A percentile compares a stretch with the other conserved stretches of the same genome.
These are phyloP conservation scores for Trichoderma sp. DNA, from an alignment of 2,329 filamentous ascomycete genomes.

Conservation along the genomic window DNA sequence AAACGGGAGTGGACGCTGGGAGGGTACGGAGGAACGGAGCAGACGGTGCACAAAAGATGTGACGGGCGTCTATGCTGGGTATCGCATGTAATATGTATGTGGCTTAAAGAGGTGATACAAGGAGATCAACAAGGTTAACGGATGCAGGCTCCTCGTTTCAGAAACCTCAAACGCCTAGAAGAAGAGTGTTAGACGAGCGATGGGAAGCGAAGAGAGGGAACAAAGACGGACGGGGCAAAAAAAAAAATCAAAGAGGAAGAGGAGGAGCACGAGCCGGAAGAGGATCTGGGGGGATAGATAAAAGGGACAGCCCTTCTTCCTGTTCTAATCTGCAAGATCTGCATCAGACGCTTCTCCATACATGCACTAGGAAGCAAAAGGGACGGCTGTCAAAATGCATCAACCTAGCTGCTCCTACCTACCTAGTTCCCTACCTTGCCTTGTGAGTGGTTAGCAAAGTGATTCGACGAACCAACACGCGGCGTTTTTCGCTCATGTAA, in stretches of 20 bases:
- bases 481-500: slow-evolving; percentile 22
- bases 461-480: slow-evolving; percentile 11
- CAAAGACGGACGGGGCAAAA: slow-evolving; percentile 1
- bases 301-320: neutral
- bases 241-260: slow-evolving; percentile 9
- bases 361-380: neutral
- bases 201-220: neutral
- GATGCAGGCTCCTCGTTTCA: slow-evolving; percentile 17
- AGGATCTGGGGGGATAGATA: slow-evolving; percentile 27
- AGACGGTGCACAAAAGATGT: slow-evolving; percentile 7
- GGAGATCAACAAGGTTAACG: slow-evolving; percentile 20
- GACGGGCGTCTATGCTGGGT: slow-evolving; percentile 12
- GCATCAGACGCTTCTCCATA: slow-evolving; percentile 10
- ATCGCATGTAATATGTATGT: slow-evolving; percentile 12
- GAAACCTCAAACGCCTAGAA: slow-evolving; percentile 18
- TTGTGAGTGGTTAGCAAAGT: slow-evolving; percentile 1
- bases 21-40: neutral
- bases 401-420: neutral
- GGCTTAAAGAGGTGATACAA: slow-evolving; percentile 17
- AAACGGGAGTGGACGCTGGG: slow-evolving; percentile 7
- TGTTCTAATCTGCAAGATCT: slow-evolving; percentile 18
- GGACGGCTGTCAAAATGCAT: slow-evolving; percentile 12
- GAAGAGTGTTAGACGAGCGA: slow-evolving; percentile 3
- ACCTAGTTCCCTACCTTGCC: neutral
- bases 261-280: slow-evolving; percentile 12